phyloP scores from a whole-genome alignment of 352 stramenopile species.

The Globisporangium acanthophoron region DNA sequence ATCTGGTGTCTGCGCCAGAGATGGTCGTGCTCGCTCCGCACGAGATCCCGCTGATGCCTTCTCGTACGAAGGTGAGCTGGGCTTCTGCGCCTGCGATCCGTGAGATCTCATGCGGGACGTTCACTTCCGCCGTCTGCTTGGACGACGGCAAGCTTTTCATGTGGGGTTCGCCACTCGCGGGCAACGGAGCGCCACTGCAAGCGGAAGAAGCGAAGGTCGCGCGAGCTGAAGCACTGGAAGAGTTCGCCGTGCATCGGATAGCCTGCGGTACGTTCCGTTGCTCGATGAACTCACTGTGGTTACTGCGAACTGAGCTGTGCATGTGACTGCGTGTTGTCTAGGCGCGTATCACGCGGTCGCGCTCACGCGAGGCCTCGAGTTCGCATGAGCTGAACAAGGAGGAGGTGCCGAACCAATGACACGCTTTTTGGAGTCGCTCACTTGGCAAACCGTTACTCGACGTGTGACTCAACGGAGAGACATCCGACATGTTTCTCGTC shows the following conservation, averaged over 20 bases:
- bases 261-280: constrained; percentile 39
- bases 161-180: constrained; percentile 68
- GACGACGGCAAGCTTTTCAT: constrained; percentile 54
- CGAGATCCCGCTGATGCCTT: constrained; percentile 29
- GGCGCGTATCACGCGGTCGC: constrained; percentile 63
- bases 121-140: constrained; percentile 50
- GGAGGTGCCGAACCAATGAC: too few species aligned
- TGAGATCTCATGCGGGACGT: constrained; percentile 52
- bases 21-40: constrained; percentile 52
- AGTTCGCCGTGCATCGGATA: constrained; percentile 50
- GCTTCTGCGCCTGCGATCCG: constrained; percentile 17
- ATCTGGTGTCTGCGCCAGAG: constrained; percentile 35
- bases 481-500: not conserved
- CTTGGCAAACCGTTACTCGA: not conserved
- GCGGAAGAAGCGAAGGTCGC: constrained; percentile 46
- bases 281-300: too few species aligned
- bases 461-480: too few species aligned
- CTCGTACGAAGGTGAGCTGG: constrained; percentile 4
- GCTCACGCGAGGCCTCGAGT: constrained; percentile 44
- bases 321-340: constrained; percentile 11
- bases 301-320: too few species aligned
- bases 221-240: constrained; percentile 27
- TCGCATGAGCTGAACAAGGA: constrained; percentile 18
- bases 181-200: constrained; percentile 53
- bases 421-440: too few species aligned